Base-by-base conservation (phyloP, 1,284 basidiomycete species). In the Moniliophthora roreri region DNA sequence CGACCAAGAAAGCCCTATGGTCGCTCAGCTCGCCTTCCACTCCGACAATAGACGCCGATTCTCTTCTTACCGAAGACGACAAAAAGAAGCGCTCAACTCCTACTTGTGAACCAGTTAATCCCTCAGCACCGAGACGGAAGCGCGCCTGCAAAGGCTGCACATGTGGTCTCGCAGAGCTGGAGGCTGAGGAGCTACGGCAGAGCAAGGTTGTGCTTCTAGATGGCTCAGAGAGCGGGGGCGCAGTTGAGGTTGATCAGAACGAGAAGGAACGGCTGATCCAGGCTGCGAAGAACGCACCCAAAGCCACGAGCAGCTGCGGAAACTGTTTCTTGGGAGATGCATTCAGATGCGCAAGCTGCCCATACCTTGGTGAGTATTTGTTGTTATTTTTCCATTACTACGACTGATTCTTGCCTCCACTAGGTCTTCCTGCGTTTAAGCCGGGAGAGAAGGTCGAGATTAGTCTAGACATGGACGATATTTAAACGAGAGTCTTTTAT, bases 321-420 rank as follows among this genome's bases (percentile, higher is more conserved):
- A 97, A 81, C 71, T 99, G 96, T 76, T 98, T 94, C 78, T 76
- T 99, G 48, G 97, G 96, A 9, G 96, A 99, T 71, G 97, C 96
- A 1, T 99, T 99, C 76, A 78, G 96, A 62, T 99, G 96, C 71
- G 89, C 87, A 16, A 85, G 91, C 55, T 99, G 96, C 69, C 97
- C 96, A 24, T 99, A 98, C 71, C 79, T 95, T 46, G 96, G 95
- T 96, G 88, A 81, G 26, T 45, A 50, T 16, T 51, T 36, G 47
- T 55, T 47, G 32, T 36, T 39, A 42, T 36, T 10, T 44, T 24
- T 35, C 40, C 26, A 4, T 38, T 56, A 26, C 61, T 34, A 50
- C 35, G 23, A 23, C 23, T 46, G 47, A 26, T 53, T 56, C 53
- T 63, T 20, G 11, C 44, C 52, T 26, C 34, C 49, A n/a, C 41